phyloP scores from a whole-genome alignment of 139 green algal species.

The Desmodesmus armatus region DNA sequence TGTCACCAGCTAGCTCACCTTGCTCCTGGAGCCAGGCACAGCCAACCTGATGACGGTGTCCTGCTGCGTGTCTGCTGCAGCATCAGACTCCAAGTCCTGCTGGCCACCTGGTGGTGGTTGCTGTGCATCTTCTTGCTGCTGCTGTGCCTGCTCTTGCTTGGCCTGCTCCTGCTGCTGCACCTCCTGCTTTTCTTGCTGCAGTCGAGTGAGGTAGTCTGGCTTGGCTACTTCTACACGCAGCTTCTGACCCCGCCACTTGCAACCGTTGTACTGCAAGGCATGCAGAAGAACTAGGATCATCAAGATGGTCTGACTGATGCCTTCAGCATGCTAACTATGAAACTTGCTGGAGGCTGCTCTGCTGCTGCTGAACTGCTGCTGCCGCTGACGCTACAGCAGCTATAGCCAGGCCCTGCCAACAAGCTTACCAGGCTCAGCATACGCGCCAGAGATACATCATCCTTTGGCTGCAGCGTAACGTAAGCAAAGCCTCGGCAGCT shows the following conservation, averaged over 20 bases:
- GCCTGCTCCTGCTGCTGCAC: constrained; percentile 16
- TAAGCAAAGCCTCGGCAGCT: constrained; percentile 65
- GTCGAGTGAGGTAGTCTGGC: constrained; percentile 37
- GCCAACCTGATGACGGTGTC: background rate
- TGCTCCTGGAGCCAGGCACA: constrained; percentile 27
- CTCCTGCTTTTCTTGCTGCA: constrained; percentile 47
- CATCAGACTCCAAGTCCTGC: background rate
- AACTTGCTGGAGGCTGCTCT: background rate
- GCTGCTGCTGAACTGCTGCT: constrained; percentile 1
- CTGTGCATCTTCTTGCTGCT: background rate
- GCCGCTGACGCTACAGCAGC: background rate
- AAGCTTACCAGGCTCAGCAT: constrained; percentile 52
- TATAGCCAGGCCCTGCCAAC: too few species aligned
- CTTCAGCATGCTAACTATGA: background rate
- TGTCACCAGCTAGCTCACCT: too few species aligned
- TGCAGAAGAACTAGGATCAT: background rate
- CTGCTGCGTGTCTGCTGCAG: background rate
- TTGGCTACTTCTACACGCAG: constrained; percentile 60
- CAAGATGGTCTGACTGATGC: background rate
- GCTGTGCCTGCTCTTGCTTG: background rate
- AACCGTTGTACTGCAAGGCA: constrained; percentile 66
- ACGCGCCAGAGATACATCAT: constrained; percentile 48
- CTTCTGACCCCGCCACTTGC: constrained; percentile 62
- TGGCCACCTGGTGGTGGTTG: background rate
- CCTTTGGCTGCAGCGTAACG: constrained; percentile 60